A percentile compares a stretch with the other conserved stretches of the same genome.
These are phyloP conservation scores for Neonectria neomacrospora DNA, from an alignment of 2,329 filamentous ascomycete genomes.

Conservation along the genomic window DNA sequence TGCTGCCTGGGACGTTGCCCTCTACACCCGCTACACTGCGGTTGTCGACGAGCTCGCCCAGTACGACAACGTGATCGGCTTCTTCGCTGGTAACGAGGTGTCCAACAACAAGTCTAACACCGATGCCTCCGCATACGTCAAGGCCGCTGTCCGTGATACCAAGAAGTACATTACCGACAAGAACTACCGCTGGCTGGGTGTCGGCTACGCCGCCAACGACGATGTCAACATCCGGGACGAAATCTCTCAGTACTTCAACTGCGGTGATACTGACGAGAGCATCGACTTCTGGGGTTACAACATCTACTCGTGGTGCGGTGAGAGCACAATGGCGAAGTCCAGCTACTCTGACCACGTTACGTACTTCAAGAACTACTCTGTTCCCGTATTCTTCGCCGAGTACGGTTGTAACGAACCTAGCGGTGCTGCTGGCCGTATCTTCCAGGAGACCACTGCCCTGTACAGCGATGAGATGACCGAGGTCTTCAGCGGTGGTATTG, in stretches of 20 bases:
- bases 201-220: conserved; percentile 97
- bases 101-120: conserved; percentile 92
- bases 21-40: conserved; percentile 83
- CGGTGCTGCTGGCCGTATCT: conserved; percentile 75
- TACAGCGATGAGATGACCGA: conserved; percentile 83
- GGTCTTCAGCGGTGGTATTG: conserved; percentile 95
- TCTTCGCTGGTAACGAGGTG: conserved; percentile 99
- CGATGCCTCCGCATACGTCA: conserved; percentile 90
- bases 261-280: conserved; percentile 69
- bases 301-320: conserved; percentile 98
- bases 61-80: conserved; percentile 93
- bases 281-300: conserved; percentile 99
- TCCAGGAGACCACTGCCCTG: conserved; percentile 85
- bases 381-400: conserved; percentile 98
- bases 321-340: conserved; percentile 79
- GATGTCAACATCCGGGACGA: conserved; percentile 83
- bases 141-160: conserved; percentile 95
- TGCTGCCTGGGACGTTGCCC: conserved; percentile 80
- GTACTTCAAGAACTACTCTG: conserved; percentile 89
- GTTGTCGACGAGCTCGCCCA: conserved; percentile 85
- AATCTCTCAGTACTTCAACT: conserved; percentile 95
- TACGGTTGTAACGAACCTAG: conserved; percentile 87
- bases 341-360: conserved; percentile 85
- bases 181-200: conserved; percentile 81
- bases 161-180: conserved; percentile 92